Base-by-base conservation (phyloP, 164 flowering plant species). In the Malania oleifera region DNA sequence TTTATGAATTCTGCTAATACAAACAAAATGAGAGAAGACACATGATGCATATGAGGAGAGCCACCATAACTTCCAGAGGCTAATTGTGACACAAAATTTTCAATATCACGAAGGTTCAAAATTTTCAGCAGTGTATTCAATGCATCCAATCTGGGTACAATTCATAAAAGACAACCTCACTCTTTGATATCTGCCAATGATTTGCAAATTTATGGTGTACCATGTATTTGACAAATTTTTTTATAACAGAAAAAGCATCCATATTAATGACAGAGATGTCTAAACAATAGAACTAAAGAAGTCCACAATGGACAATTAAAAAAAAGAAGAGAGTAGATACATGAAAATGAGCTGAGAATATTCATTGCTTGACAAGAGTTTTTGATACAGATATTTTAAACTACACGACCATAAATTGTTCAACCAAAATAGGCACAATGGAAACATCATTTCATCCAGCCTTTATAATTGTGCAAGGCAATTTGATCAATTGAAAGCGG, bases 321-420 rank as follows among this genome's bases (percentile, higher is more conserved):
- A 38, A 1, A 12, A 12, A 15, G 11, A 51, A 20, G 25, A 26
- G 2, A 52, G 15, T 22, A 24, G 5, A 27, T 61, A 34, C 38
- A 47, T 53, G 56, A 56, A 37, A 59, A 59, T 22, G 49, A 19
- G 35, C 22, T 26, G 45, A 53, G 46, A 52, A 56, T 37, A 49
- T 65, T 48, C 67, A 71, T 73, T 75, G 31, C 65, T 56, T 65
- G 56, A 25, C 44, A 65, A 57, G 61, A 62, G 65, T 71, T 70
- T 44, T 45, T 68, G 26, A 54, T 71, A 80, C 72, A 75, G 26
- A 55, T 15, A 67, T 65, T 63, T 65, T 64, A 37, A 17, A 55
- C 56, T 59, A 63, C 34, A 66, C 34, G 69, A 69, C 43, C 54
- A 62, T 47, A 59, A 28, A 51, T 60, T 49, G 48, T 62, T 68